Conservation (phyloP, 1,139 yeast genomes). For the Pichia sp. region DNA sequence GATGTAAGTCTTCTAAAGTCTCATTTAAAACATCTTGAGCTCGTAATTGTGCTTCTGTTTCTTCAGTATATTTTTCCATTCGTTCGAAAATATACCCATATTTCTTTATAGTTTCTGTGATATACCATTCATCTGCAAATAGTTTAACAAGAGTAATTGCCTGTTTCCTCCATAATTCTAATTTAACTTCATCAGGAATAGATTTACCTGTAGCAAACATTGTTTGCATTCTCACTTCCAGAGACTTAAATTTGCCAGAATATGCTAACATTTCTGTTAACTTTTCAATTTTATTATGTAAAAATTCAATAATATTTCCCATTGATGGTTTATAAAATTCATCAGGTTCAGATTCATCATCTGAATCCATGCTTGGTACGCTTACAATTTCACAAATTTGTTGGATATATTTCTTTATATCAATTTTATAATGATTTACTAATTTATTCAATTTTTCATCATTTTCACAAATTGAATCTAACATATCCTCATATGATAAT, state of each 20-base stretch:
- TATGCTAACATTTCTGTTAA: constrained; percentile 30
- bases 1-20: constrained; percentile 9
- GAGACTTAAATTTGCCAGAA: constrained; percentile 3
- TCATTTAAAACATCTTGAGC: constrained; percentile 7
- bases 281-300: constrained; percentile 31
- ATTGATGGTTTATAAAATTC: constrained; percentile 45
- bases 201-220: constrained; percentile 6
- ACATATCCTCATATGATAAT: constrained; percentile 43
- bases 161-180: constrained; percentile 15
- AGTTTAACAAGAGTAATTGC: constrained; percentile 24
- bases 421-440: constrained; percentile 21
- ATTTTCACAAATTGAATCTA: constrained; percentile 36
- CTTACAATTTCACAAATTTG: constrained; percentile 35
- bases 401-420: constrained; percentile 28
- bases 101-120: background rate
- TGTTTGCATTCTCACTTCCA: constrained; percentile 15
- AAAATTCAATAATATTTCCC: constrained; percentile 31
- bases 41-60: background rate
- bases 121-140: constrained; percentile 23
- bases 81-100: background rate
- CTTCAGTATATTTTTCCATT: constrained; percentile 1
- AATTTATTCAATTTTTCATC: constrained; percentile 29
- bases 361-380: constrained; percentile 15
- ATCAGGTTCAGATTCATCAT: constrained; percentile 34
- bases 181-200: constrained; percentile 7